Evolutionary conservation across 163 green algal species (phyloP).

Genomic region (Coccomyxa subellipsoidea): DNA sequence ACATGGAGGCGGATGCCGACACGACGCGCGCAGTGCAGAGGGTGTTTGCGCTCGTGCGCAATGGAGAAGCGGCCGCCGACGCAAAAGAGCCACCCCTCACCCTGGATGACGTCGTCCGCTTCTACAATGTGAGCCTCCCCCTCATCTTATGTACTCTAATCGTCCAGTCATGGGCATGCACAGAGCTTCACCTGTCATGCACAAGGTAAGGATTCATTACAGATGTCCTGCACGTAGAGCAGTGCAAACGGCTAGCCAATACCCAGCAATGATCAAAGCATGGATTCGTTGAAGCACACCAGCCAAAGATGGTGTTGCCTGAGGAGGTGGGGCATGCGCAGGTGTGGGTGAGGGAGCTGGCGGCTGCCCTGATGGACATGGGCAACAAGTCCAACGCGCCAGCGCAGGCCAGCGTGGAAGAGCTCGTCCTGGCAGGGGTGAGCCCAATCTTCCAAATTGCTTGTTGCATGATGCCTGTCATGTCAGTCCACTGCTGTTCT

Average conservation of each 20-base stretch:
- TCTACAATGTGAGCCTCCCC: neutral
- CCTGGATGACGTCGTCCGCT: neutral
- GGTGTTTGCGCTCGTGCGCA: neutral
- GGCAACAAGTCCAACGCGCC: neutral
- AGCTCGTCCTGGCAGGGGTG: constrained; percentile 3
- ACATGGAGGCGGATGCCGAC: neutral
- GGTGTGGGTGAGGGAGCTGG: constrained; percentile 8
- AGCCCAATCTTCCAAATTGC: neutral
- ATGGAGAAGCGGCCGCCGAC: neutral
- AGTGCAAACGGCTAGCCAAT: too few species aligned
- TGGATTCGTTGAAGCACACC: too few species aligned
- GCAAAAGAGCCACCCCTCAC: neutral
- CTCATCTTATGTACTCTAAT: too few species aligned
- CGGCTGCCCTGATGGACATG: neutral
- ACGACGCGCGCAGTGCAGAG: neutral
- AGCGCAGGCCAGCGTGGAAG: neutral
- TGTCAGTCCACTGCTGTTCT: too few species aligned
- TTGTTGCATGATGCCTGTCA: neutral
- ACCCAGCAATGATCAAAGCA: too few species aligned
- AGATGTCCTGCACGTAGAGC: too few species aligned
- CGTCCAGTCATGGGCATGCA: too few species aligned
- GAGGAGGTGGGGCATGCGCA: neutral
- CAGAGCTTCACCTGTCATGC: too few species aligned
- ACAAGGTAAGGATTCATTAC: too few species aligned
- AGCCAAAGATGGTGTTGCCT: too few species aligned